Evolutionary conservation across 371 early-diverging fungal genomes (phyloP).

Genomic region (Apophysomyces elegans): DNA sequence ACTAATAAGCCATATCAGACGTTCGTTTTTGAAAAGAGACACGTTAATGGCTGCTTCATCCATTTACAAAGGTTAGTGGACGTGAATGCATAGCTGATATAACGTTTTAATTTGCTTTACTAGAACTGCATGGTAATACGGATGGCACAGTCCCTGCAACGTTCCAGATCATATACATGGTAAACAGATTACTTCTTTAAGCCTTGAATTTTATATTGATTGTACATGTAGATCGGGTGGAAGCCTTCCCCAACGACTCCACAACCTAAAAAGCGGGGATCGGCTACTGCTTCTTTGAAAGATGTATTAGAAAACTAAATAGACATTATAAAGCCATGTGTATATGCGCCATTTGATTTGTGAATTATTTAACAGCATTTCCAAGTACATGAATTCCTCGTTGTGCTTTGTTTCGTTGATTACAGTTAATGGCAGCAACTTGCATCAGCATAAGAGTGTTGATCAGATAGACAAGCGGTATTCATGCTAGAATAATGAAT

Average conservation of each 20-base stretch:
- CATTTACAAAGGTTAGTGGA: slow-evolving; percentile 79
- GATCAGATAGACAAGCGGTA: too few species aligned
- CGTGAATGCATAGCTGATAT: background rate
- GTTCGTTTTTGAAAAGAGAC: slow-evolving; percentile 75
- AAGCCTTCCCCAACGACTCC: slow-evolving; percentile 80
- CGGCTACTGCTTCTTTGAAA: slow-evolving; percentile 74
- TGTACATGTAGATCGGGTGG: slow-evolving; percentile 77
- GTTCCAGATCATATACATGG: slow-evolving; percentile 87
- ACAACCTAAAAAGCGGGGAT: slow-evolving; percentile 73
- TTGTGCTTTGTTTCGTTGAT: too few species aligned
- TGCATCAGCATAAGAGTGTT: too few species aligned
- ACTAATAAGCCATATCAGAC: slow-evolving; percentile 33
- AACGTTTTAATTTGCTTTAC: slow-evolving; percentile 2
- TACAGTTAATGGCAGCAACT: too few species aligned
- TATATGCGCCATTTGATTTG: background rate
- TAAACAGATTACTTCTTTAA: slow-evolving; percentile 26
- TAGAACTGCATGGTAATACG: slow-evolving; percentile 86
- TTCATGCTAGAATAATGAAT: too few species aligned
- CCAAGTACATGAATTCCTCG: too few species aligned
- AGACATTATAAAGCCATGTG: background rate
- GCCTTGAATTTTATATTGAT: too few species aligned
- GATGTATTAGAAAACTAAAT: slow-evolving; percentile 44
- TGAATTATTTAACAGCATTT: too few species aligned
- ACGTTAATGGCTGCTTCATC: slow-evolving; percentile 84
- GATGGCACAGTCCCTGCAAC: slow-evolving; percentile 95